Percentiles rank a stretch among this genome's conserved stretches.
Evolutionary conservation across 345 rosid species (phyloP).

Genomic region (Aethionema arabicum): DNA sequence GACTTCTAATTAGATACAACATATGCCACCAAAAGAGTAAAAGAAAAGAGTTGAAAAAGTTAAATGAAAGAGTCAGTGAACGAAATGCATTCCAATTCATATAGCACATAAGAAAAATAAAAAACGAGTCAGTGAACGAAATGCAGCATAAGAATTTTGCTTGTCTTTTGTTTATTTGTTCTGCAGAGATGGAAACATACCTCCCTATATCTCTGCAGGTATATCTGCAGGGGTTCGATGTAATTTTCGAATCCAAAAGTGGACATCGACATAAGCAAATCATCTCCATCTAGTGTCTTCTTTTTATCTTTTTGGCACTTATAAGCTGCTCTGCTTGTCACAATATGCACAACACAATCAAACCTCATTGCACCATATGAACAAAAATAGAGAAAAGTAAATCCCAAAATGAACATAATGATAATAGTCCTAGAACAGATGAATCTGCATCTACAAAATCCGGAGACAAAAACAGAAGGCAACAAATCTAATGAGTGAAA

Average conservation of each 20-base stretch:
- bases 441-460: too few species aligned
- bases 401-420: neutral
- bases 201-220: slow-evolving; percentile 66
- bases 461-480: too few species aligned
- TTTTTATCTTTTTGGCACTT: slow-evolving; percentile 68
- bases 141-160: neutral
- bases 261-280: slow-evolving; percentile 74
- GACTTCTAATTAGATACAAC: slow-evolving; percentile 15
- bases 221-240: slow-evolving; percentile 61
- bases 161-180: neutral
- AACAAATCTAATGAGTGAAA: too few species aligned
- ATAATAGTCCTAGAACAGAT: too few species aligned
- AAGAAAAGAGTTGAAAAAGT: too few species aligned
- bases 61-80: too few species aligned
- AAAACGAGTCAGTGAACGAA: slow-evolving; percentile 20
- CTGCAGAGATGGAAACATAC: slow-evolving; percentile 27
- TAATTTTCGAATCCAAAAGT: slow-evolving; percentile 72
- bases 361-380: slow-evolving; percentile 25
- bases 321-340: slow-evolving; percentile 60
- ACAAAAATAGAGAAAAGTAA: neutral
- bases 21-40: neutral
- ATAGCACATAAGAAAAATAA: slow-evolving; percentile 20
- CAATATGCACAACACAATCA: slow-evolving; percentile 12
- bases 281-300: slow-evolving; percentile 74
- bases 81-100: slow-evolving; percentile 51